These are phyloP conservation scores for Neophaeococcomyces mojaviensis DNA, from an alignment of 2,329 filamentous ascomycete species.

Conservation along the genomic window DNA sequence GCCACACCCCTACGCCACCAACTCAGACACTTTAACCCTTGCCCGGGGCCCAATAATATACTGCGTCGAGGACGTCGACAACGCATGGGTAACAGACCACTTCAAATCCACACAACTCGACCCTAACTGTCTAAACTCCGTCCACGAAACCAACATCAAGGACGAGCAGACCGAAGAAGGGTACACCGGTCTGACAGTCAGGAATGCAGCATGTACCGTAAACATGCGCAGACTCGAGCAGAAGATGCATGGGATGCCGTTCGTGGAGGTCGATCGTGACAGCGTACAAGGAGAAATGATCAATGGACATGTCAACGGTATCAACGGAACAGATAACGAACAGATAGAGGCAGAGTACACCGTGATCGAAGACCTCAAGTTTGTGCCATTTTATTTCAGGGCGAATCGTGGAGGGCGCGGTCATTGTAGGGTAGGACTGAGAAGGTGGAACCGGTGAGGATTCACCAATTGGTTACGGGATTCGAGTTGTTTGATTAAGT, in stretches of 20 bases:
- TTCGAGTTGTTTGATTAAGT: too few species aligned
- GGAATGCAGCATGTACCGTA: constrained; percentile 9
- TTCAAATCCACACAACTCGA: constrained; percentile 36
- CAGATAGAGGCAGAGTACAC: neutral
- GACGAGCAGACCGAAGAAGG: constrained; percentile 10
- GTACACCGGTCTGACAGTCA: constrained; percentile 11
- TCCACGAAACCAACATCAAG: constrained; percentile 6
- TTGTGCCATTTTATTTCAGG: constrained; percentile 50
- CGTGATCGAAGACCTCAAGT: constrained; percentile 33
- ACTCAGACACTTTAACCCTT: constrained; percentile 47
- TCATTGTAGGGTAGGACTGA: constrained; percentile 42
- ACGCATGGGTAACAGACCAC: constrained; percentile 49
- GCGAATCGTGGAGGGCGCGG: constrained; percentile 49
- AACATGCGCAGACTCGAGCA: neutral
- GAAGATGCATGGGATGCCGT: constrained; percentile 3
- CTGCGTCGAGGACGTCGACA: constrained; percentile 54
- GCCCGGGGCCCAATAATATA: constrained; percentile 54
- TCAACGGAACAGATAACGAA: too few species aligned
- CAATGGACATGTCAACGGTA: too few species aligned
- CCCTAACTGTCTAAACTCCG: constrained; percentile 1
- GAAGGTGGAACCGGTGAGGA: too few species aligned
- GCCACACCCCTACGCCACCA: constrained; percentile 51
- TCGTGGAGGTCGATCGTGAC: constrained; percentile 1
- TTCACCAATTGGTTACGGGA: too few species aligned
- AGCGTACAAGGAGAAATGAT: neutral